Evolutionary conservation across 352 stramenopile species (phyloP).

Genomic region (Globisporangium cederbergense): DNA sequence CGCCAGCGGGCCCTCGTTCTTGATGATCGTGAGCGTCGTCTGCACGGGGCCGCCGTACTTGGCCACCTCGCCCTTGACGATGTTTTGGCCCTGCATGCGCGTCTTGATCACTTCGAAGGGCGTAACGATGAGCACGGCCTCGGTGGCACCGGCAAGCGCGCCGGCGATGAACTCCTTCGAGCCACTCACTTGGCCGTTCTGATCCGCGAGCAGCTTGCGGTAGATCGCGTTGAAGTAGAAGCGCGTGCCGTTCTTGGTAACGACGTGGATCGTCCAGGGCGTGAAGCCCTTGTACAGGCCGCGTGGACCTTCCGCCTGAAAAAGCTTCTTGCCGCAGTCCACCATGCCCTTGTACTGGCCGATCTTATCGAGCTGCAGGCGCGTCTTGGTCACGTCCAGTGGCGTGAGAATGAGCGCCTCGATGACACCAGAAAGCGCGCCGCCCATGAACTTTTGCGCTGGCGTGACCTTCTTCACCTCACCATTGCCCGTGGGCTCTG

Average conservation of each 20-base stretch:
- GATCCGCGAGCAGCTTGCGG: conserved; percentile 64
- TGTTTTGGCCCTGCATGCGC: conserved; percentile 93
- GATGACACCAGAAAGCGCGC: conserved; percentile 81
- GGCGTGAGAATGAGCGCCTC: conserved; percentile 84
- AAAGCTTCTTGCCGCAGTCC: conserved; percentile 80
- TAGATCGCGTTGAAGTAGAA: conserved; percentile 90
- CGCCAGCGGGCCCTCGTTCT: conserved; percentile 91
- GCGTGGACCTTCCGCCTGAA: conserved; percentile 67
- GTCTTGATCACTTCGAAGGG: conserved; percentile 99
- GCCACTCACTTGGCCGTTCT: conserved; percentile 80
- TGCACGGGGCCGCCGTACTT: conserved; percentile 91
- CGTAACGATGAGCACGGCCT: conserved; percentile 96
- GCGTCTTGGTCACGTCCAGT: conserved; percentile 88
- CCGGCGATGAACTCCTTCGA: conserved; percentile 87
- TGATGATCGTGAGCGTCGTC: conserved; percentile 89
- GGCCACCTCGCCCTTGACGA: conserved; percentile 68
- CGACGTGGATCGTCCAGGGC: conserved; percentile 87
- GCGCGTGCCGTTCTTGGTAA: conserved; percentile 88
- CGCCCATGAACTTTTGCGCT: conserved; percentile 74
- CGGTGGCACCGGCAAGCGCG: conserved; percentile 91
- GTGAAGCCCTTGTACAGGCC: conserved; percentile 88
- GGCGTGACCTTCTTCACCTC: conserved; percentile 68
- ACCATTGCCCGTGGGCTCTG: conserved; percentile 22
- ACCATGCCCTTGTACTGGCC: conserved; percentile 87
- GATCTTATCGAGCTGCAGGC: conserved; percentile 85